Conservation (phyloP, 202 grass and related monocot species). For the Schoenoplectus tabernaemontani region DNA sequence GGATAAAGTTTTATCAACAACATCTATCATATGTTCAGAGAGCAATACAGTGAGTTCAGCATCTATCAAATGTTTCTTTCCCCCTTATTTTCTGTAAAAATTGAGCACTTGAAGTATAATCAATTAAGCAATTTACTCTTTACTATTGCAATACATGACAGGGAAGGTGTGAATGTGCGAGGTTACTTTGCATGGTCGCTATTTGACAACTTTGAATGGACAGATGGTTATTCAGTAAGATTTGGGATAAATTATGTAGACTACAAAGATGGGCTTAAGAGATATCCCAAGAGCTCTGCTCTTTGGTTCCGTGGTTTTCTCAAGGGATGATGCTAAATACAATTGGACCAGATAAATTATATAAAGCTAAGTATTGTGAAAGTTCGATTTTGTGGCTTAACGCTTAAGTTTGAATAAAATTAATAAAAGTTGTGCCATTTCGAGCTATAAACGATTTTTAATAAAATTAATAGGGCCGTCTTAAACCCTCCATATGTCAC, state of each 20-base stretch:
- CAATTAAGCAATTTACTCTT: background rate
- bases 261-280: constrained; percentile 68
- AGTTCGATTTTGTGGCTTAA: background rate
- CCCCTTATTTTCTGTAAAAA: background rate
- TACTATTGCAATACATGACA: constrained; percentile 18
- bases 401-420: background rate
- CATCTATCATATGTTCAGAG: constrained; percentile 50
- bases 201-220: constrained; percentile 85
- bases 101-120: background rate
- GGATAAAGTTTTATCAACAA: constrained; percentile 59
- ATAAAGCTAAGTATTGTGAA: background rate
- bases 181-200: constrained; percentile 86
- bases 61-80: background rate
- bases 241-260: constrained; percentile 67
- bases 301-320: constrained; percentile 60
- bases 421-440: background rate
- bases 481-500: too few relatives aligned
- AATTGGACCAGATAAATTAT: background rate
- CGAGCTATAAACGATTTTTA: too few relatives aligned
- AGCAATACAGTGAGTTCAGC: constrained; percentile 46
- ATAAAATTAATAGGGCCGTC: too few relatives aligned
- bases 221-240: constrained; percentile 53
- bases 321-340: constrained; percentile 18
- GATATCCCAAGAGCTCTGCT: constrained; percentile 58
- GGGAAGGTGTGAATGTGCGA: constrained; percentile 47